Percentiles rank a stretch among this genome's conserved stretches.
These are phyloP conservation scores for Zea mays DNA, from an alignment of 176 grass and related monocot genomes.

Conservation along the genomic window DNA sequence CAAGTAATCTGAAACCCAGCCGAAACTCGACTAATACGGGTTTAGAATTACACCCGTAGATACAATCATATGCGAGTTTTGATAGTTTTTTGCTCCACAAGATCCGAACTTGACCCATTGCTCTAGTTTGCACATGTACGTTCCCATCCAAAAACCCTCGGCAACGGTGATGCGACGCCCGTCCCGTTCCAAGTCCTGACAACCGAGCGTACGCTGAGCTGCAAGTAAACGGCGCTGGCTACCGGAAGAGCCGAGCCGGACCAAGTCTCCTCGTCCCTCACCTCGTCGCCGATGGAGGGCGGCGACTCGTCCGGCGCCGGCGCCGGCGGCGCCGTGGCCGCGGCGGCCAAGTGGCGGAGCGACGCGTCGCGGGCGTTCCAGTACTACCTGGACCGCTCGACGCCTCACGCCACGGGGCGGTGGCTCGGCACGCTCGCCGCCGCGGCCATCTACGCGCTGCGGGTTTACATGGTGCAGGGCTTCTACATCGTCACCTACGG, in stretches of 20 bases:
- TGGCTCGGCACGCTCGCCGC: conserved; percentile 72
- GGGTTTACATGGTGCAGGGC: conserved; percentile 74
- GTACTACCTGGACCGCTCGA: conserved; percentile 87
- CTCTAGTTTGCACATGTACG: too few relatives aligned
- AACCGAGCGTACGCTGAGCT: not conserved
- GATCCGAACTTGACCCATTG: too few relatives aligned
- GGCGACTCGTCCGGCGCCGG: conserved; percentile 30
- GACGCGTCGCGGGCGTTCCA: conserved; percentile 74
- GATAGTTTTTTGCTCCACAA: too few relatives aligned
- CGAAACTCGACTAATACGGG: too few relatives aligned
- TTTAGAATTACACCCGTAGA: too few relatives aligned
- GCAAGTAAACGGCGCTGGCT: conserved; percentile 28
- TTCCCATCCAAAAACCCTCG: too few relatives aligned
- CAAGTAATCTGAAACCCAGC: too few relatives aligned
- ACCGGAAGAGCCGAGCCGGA: conserved; percentile 19
- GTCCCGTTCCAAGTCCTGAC: not conserved
- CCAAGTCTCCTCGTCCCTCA: not conserved
- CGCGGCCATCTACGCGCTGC: conserved; percentile 59
- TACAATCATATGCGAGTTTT: too few relatives aligned
- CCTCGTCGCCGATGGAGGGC: conserved; percentile 45
- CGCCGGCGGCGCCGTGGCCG: conserved; percentile 5
- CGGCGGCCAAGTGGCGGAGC: conserved; percentile 66
- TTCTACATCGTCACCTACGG: conserved; percentile 94
- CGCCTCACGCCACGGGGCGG: conserved; percentile 66
- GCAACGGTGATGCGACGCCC: not conserved